Percentiles rank a stretch among this genome's conserved stretches.
Evolutionary conservation across 192 early-diverging fungal species (phyloP).

Genomic region (Nowakowskiella sp.): DNA sequence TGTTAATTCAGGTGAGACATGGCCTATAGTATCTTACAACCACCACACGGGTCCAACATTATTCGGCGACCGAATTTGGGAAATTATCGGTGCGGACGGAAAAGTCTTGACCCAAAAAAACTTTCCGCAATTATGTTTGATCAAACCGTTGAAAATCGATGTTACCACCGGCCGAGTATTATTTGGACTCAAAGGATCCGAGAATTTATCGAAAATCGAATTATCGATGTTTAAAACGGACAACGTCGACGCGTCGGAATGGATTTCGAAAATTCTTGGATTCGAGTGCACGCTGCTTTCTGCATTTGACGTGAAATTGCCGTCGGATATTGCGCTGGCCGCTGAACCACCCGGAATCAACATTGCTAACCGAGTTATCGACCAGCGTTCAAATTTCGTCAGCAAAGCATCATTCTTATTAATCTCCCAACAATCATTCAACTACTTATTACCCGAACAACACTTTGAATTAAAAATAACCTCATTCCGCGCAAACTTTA

Average conservation of each 20-base stretch:
- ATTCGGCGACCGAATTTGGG: constrained; percentile 57
- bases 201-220: neutral
- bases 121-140: constrained; percentile 19
- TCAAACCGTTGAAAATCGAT: constrained; percentile 13
- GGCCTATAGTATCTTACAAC: constrained; percentile 45
- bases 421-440: constrained; percentile 51
- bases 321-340: too few species aligned
- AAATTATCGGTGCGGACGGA: constrained; percentile 43
- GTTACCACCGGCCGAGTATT: constrained; percentile 3
- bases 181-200: neutral
- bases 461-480: neutral
- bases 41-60: too few species aligned
- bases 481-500: constrained; percentile 62
- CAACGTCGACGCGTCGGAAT: constrained; percentile 30
- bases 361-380: constrained; percentile 25
- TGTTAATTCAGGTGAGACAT: constrained; percentile 36
- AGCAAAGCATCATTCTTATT: constrained; percentile 68
- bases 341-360: too few species aligned
- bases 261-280: constrained; percentile 5
- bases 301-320: too few species aligned
- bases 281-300: too few species aligned
- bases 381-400: too few species aligned
- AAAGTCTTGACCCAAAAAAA: constrained; percentile 60
- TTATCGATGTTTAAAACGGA: neutral
- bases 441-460: constrained; percentile 44